A percentile compares a stretch with the other conserved stretches of the same genome.
Conservation (phyloP, 1,284 basidiomycete genomes). For the Moesziomyces globuligerus region DNA sequence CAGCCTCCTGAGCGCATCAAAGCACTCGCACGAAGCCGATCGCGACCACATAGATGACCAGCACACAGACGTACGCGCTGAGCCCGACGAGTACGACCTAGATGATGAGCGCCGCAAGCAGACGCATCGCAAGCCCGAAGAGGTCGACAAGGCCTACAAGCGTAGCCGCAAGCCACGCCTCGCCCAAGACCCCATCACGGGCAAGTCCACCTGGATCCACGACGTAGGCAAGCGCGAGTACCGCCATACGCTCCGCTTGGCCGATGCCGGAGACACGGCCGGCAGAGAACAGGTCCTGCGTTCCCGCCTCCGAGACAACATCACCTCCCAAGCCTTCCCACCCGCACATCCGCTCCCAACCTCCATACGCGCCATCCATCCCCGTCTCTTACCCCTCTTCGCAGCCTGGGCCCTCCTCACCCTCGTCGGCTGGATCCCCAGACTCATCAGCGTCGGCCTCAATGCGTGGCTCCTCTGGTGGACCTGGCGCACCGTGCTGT, state of each 20-base stretch:
- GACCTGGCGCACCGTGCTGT: slow-evolving; percentile 15
- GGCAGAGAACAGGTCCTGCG: slow-evolving; percentile 21
- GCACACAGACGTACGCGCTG: too few relatives aligned
- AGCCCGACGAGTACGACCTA: background rate
- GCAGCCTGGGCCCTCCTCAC: slow-evolving; percentile 25
- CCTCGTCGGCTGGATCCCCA: slow-evolving; percentile 10
- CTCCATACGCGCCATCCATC: slow-evolving; percentile 14
- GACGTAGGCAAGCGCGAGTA: slow-evolving; percentile 44
- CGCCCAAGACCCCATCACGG: slow-evolving; percentile 43
- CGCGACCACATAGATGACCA: background rate
- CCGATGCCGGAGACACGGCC: slow-evolving; percentile 13
- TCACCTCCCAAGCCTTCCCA: slow-evolving; percentile 36
- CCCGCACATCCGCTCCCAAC: slow-evolving; percentile 27
- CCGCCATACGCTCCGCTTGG: slow-evolving; percentile 6
- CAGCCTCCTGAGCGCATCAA: too few relatives aligned
- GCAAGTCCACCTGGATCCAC: slow-evolving; percentile 18
- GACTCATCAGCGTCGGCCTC: slow-evolving; percentile 16
- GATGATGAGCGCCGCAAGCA: slow-evolving; percentile 1
- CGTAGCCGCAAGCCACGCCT: slow-evolving; percentile 22
- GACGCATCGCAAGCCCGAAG: slow-evolving; percentile 6
- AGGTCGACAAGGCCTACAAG: slow-evolving; percentile 15
- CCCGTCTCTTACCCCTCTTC: slow-evolving; percentile 26
- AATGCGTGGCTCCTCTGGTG: slow-evolving; percentile 54
- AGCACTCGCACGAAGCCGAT: too few relatives aligned
- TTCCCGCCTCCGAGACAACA: slow-evolving; percentile 10